These are phyloP conservation scores for Striga asiatica DNA, from an alignment of 257 asterid genomes.

Conservation along the genomic window DNA sequence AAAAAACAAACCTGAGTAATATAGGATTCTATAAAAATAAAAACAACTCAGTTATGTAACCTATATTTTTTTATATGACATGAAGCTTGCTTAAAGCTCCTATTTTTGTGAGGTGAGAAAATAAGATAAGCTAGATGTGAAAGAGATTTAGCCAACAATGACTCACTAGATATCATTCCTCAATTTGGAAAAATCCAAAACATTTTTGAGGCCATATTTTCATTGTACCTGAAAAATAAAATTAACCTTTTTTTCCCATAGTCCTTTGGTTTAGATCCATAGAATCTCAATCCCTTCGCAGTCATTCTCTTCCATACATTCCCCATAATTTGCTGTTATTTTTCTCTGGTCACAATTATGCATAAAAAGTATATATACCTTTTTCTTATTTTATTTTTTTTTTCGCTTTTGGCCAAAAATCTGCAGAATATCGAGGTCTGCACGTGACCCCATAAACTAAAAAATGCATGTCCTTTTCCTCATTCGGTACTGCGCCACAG, in stretches of 20 bases:
- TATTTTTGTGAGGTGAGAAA: slow-evolving; percentile 25
- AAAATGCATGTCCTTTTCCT: slow-evolving; percentile 33
- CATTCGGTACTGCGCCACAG: slow-evolving; percentile 1
- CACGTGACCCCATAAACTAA: slow-evolving; percentile 21
- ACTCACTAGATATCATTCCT: slow-evolving; percentile 11
- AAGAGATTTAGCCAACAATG: slow-evolving; percentile 32
- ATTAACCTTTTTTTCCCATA: neutral
- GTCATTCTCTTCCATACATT: slow-evolving; percentile 48
- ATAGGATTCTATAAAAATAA: too few relatives aligned
- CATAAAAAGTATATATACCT: too few relatives aligned
- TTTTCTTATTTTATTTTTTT: too few relatives aligned
- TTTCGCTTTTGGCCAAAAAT: neutral
- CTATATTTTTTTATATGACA: too few relatives aligned
- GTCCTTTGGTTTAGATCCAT: slow-evolving; percentile 29
- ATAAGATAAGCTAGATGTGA: slow-evolving; percentile 40
- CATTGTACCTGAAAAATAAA: neutral
- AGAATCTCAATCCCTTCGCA: slow-evolving; percentile 39
- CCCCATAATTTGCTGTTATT: slow-evolving; percentile 9
- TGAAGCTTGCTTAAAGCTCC: too few relatives aligned
- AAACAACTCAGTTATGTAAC: too few relatives aligned
- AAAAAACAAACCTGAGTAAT: too few relatives aligned
- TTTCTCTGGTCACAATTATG: neutral
- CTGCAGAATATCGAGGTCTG: neutral
- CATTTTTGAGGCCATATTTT: slow-evolving; percentile 6
- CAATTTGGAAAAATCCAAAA: slow-evolving; percentile 2